Percentiles rank a stretch among this genome's conserved stretches.
These are phyloP conservation scores for Yarrowia deformans DNA, from an alignment of 805 yeast genomes.

Conservation along the genomic window DNA sequence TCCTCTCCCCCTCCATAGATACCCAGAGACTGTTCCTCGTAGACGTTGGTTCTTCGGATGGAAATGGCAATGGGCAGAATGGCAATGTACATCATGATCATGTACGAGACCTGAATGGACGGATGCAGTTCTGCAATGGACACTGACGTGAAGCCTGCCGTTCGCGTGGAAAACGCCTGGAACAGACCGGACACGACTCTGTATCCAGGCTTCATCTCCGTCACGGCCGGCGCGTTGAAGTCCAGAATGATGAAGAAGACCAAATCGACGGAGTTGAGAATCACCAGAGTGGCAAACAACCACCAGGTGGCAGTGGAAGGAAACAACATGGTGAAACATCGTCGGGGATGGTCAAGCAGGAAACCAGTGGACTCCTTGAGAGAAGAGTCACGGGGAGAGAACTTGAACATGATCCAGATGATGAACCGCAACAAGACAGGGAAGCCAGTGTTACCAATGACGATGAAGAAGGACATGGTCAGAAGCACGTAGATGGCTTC, in stretches of 20 bases:
- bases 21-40: constrained; percentile 97
- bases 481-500: constrained; percentile 70
- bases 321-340: constrained; percentile 91
- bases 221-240: constrained; percentile 59
- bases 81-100: constrained; percentile 98
- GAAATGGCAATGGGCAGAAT: constrained; percentile 96
- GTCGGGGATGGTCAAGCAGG: constrained; percentile 91
- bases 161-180: constrained; percentile 91
- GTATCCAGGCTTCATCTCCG: constrained; percentile 67
- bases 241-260: constrained; percentile 82
- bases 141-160: constrained; percentile 87
- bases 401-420: constrained; percentile 78
- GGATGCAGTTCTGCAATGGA: constrained; percentile 78
- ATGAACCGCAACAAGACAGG: constrained; percentile 82
- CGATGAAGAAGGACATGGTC: constrained; percentile 70
- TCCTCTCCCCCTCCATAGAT: constrained; percentile 56
- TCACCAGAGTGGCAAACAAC: constrained; percentile 76
- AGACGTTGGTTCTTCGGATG: constrained; percentile 94
- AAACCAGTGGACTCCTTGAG: constrained; percentile 78
- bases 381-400: constrained; percentile 62
- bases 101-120: constrained; percentile 89
- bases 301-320: constrained; percentile 97
- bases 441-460: constrained; percentile 94
- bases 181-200: constrained; percentile 82
- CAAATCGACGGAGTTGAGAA: constrained; percentile 78